These are phyloP conservation scores for Erysimum cheiri DNA, from an alignment of 441 rosid genomes.

Conservation along the genomic window DNA sequence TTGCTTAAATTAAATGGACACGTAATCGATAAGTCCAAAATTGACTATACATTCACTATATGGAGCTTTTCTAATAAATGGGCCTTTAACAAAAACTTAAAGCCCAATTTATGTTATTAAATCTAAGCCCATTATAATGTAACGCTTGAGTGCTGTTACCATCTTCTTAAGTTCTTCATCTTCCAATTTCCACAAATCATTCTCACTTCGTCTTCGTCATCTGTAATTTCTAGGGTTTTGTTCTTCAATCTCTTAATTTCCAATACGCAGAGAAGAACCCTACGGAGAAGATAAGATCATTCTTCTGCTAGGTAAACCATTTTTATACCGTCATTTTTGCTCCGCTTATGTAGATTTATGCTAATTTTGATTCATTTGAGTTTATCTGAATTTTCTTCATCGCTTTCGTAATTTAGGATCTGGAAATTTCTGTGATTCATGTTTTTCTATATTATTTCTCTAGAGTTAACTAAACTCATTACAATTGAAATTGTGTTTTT, in stretches of 20 bases:
- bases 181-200: background rate
- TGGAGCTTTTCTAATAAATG: background rate
- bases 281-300: background rate
- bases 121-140: background rate
- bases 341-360: background rate
- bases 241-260: background rate
- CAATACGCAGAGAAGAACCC: background rate
- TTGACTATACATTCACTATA: too few relatives aligned
- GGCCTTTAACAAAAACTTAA: background rate
- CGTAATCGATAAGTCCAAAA: background rate
- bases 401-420: background rate
- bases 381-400: background rate
- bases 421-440: background rate
- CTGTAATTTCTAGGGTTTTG: conserved; percentile 10
- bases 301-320: conserved; percentile 5
- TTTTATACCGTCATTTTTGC: background rate
- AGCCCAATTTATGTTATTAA: background rate
- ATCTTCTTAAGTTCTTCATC: background rate
- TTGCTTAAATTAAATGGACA: background rate
- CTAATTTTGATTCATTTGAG: background rate
- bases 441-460: background rate
- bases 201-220: conserved; percentile 20
- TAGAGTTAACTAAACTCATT: background rate
- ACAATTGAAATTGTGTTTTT: background rate
- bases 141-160: background rate